phyloP scores from a whole-genome alignment of 1,139 yeast genomes.

The Suhomyces coccinellae region DNA sequence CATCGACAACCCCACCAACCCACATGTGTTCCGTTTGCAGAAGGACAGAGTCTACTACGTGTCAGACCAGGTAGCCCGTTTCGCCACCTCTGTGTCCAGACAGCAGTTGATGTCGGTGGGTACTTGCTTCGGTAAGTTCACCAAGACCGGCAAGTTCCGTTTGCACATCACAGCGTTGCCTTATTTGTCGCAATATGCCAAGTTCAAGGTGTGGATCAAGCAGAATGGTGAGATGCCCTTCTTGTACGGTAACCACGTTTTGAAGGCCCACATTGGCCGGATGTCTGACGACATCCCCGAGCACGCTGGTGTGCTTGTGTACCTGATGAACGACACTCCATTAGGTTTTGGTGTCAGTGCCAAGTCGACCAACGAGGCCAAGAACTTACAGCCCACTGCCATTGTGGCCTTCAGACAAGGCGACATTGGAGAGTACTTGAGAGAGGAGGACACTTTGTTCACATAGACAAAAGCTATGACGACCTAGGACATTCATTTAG shows the following conservation, averaged over 20 bases:
- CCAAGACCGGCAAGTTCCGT: constrained; percentile 95
- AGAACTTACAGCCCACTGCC: constrained; percentile 87
- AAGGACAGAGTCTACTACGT: constrained; percentile 96
- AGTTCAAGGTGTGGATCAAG: constrained; percentile 94
- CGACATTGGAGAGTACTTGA: constrained; percentile 95
- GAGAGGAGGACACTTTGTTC: constrained; percentile 96
- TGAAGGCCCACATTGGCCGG: constrained; percentile 95
- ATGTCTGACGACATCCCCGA: constrained; percentile 98
- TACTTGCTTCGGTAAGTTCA: constrained; percentile 91
- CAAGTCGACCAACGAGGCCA: constrained; percentile 85
- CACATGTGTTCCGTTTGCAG: constrained; percentile 93
- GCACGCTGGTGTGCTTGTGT: constrained; percentile 93
- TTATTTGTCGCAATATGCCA: constrained; percentile 81
- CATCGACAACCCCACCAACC: constrained; percentile 85
- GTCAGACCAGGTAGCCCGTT: constrained; percentile 75
- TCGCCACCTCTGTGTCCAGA: constrained; percentile 89
- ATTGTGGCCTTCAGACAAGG: constrained; percentile 96
- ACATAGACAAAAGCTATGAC: too few species aligned
- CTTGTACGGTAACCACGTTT: constrained; percentile 91
- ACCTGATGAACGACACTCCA: constrained; percentile 89
- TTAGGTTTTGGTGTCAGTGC: constrained; percentile 96
- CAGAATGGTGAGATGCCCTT: constrained; percentile 98
- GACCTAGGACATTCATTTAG: too few species aligned
- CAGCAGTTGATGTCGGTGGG: constrained; percentile 90
- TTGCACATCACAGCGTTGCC: constrained; percentile 90